These are phyloP conservation scores for Coniochaeta sp. DNA, from an alignment of 2,329 filamentous ascomycete species.

Conservation along the genomic window DNA sequence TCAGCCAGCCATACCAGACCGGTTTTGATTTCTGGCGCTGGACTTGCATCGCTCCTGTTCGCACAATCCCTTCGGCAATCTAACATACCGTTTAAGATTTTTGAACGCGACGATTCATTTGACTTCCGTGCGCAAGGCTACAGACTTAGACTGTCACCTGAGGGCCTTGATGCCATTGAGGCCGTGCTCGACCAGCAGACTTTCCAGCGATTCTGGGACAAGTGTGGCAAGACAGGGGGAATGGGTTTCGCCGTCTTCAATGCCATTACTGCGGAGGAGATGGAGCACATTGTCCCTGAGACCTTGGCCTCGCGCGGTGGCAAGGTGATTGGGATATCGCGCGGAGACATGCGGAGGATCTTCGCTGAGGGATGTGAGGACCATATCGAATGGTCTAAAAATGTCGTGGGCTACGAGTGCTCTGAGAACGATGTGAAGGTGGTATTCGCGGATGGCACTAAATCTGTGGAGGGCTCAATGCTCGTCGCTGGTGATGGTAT, in stretches of 20 bases:
- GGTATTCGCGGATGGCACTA: constrained; percentile 52
- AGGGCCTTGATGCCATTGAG: constrained; percentile 54
- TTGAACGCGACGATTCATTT: constrained; percentile 44
- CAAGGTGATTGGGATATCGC: constrained; percentile 53
- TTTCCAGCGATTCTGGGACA: constrained; percentile 49
- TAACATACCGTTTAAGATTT: constrained; percentile 44
- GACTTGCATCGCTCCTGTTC: constrained; percentile 33
- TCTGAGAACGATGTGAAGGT: constrained; percentile 45
- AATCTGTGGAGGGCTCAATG: constrained; percentile 49
- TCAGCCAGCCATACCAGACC: constrained; percentile 12
- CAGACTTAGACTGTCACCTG: constrained; percentile 45
- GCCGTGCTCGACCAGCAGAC: constrained; percentile 39
- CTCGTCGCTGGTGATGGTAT: constrained; percentile 57
- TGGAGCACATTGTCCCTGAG: constrained; percentile 19
- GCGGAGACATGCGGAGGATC: constrained; percentile 54
- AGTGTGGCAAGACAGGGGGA: constrained; percentile 53
- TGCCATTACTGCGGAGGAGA: constrained; percentile 42
- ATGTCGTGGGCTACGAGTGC: constrained; percentile 51
- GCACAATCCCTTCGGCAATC: constrained; percentile 32
- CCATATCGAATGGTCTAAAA: constrained; percentile 45
- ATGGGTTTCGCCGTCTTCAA: constrained; percentile 41
- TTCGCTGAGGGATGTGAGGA: constrained; percentile 51
- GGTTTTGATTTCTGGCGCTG: constrained; percentile 35
- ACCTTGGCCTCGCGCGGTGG: constrained; percentile 42
- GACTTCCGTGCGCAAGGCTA: constrained; percentile 55